Percentiles rank a stretch among this genome's conserved stretches.
Conservation (phyloP, 108 stramenopile genomes). For the Aurantiochytrium sp. region DNA sequence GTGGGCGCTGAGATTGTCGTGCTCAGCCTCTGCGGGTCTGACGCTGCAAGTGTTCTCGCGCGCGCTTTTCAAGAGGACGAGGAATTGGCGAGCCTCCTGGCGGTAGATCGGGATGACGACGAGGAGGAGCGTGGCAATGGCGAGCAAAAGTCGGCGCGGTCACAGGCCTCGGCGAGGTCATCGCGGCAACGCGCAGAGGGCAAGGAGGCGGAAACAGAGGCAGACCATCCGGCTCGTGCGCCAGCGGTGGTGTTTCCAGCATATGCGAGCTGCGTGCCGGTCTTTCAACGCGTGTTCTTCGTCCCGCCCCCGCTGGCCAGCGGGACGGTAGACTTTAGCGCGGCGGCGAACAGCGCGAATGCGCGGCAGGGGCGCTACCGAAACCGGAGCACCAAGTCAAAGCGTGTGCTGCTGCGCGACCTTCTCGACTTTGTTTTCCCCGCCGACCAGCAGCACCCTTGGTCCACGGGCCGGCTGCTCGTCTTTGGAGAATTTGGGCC, state of each 20-base stretch:
- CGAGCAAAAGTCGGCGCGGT: background rate
- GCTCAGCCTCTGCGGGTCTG: background rate
- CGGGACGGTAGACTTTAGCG: background rate
- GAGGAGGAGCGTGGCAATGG: background rate
- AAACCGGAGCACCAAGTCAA: background rate
- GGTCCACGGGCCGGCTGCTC: slow-evolving; percentile 14
- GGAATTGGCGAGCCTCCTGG: background rate
- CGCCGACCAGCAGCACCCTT: slow-evolving; percentile 1
- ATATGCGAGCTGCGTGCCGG: background rate
- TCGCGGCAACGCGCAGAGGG: too few species aligned
- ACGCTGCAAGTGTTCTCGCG: background rate
- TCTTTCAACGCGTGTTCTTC: background rate
- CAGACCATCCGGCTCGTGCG: background rate
- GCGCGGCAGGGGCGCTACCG: too few species aligned
- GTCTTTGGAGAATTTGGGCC: slow-evolving; percentile 16
- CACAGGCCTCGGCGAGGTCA: too few species aligned
- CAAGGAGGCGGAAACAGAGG: background rate
- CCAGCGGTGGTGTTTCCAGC: background rate
- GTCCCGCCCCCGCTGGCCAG: background rate
- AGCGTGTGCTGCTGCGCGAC: background rate
- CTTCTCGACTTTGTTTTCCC: background rate
- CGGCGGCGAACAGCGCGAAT: background rate
- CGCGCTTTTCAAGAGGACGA: background rate
- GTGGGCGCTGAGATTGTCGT: background rate
- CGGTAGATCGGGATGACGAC: background rate